A percentile compares a stretch with the other conserved stretches of the same genome.
phyloP scores from a whole-genome alignment of 805 yeast genomes.

The Kodamaea restingae region DNA sequence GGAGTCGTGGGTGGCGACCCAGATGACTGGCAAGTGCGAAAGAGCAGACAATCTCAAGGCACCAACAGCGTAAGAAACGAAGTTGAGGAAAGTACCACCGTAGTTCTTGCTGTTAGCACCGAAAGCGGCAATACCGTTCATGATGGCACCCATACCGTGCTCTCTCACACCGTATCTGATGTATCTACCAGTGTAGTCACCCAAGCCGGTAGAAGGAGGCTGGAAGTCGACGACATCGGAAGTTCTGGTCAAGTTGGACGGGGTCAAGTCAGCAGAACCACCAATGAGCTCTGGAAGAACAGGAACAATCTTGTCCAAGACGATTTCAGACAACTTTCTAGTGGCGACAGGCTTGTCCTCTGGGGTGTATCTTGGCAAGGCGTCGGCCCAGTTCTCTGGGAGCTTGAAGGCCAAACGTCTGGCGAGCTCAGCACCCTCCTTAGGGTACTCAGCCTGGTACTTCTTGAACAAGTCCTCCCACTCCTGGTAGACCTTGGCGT shows the following conservation, averaged over 20 bases:
- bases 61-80: constrained; percentile 79
- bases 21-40: constrained; percentile 76
- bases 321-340: constrained; percentile 88
- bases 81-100: constrained; percentile 98
- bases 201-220: constrained; percentile 73
- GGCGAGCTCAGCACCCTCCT: constrained; percentile 68
- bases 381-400: constrained; percentile 76
- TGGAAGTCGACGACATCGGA: constrained; percentile 85
- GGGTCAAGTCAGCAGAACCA: constrained; percentile 98
- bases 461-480: constrained; percentile 66
- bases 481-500: constrained; percentile 63
- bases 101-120: constrained; percentile 82
- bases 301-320: constrained; percentile 57
- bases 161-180: constrained; percentile 98
- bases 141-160: constrained; percentile 98
- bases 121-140: constrained; percentile 94
- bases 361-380: constrained; percentile 76
- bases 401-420: constrained; percentile 77
- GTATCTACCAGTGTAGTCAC: constrained; percentile 89
- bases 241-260: constrained; percentile 93
- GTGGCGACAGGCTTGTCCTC: constrained; percentile 83
- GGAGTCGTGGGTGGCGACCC: constrained; percentile 90
- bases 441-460: constrained; percentile 70
- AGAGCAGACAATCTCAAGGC: constrained; percentile 82
- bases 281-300: constrained; percentile 86